A percentile compares a stretch with the other conserved stretches of the same genome.
Conservation (phyloP, 108 stramenopile genomes). For the Chaetoceros muelleri region DNA sequence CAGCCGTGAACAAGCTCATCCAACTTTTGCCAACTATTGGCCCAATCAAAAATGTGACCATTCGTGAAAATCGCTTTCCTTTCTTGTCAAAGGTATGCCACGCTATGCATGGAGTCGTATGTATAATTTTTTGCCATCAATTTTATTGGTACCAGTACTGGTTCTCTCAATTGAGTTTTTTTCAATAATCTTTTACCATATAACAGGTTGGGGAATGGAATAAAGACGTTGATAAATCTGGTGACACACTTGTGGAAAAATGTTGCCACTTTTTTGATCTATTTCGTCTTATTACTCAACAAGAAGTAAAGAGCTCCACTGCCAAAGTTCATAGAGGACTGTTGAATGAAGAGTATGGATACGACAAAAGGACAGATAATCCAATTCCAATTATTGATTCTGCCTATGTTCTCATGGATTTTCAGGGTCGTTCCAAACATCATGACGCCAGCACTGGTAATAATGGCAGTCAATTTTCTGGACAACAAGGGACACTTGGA, state of each 20-base stretch:
- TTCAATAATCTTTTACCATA: no score
- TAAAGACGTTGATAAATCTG: constrained; percentile 57
- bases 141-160: no score
- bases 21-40: constrained; percentile 56
- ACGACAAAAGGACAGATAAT: constrained; percentile 16
- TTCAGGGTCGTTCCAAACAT: constrained; percentile 10
- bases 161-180: no score
- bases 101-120: no score
- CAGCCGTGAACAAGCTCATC: constrained; percentile 63
- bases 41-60: constrained; percentile 67
- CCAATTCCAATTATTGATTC: constrained; percentile 66
- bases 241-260: constrained; percentile 74
- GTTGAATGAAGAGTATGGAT: constrained; percentile 39
- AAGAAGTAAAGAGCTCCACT: constrained; percentile 44
- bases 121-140: not conserved
- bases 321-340: constrained; percentile 55
- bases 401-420: constrained; percentile 69
- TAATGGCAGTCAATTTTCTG: constrained; percentile 3
- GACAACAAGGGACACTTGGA: constrained; percentile 34
- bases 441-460: constrained; percentile 4
- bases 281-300: constrained; percentile 65
- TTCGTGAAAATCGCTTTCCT: constrained; percentile 77
- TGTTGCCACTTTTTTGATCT: constrained; percentile 85
- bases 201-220: constrained; percentile 81
- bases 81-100: constrained; percentile 73